Evolutionary conservation across 2,329 filamentous ascomycete genomes (phyloP).

Genomic region (Phialemonium atrogriseum): DNA sequence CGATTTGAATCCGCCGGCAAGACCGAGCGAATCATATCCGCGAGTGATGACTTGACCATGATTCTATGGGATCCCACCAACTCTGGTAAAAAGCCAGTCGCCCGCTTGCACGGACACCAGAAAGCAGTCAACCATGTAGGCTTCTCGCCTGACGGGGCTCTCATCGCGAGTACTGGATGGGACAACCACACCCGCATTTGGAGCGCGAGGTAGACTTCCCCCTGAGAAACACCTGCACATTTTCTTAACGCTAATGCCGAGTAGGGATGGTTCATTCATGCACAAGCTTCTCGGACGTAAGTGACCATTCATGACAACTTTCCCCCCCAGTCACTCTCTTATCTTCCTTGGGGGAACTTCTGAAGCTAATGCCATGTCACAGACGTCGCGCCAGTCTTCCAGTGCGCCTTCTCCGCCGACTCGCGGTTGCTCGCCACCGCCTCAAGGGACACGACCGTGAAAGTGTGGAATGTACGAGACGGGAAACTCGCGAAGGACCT

Average conservation of each 20-base stretch:
- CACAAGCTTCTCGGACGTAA: slow-evolving; percentile 80
- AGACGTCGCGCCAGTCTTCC: slow-evolving; percentile 86
- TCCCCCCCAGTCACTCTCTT: too few species aligned
- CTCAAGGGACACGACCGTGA: slow-evolving; percentile 87
- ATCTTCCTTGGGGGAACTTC: too few species aligned
- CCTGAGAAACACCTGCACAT: slow-evolving; percentile 27
- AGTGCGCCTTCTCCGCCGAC: slow-evolving; percentile 87
- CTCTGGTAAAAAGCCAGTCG: slow-evolving; percentile 70
- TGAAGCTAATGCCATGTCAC: too few species aligned
- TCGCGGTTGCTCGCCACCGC: slow-evolving; percentile 80
- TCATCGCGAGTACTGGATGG: slow-evolving; percentile 83
- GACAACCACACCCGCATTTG: slow-evolving; percentile 95
- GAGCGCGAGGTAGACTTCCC: slow-evolving; percentile 71
- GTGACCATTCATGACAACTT: too few species aligned
- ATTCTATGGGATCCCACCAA: slow-evolving; percentile 83
- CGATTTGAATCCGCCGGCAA: slow-evolving; percentile 80
- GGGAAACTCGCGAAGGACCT: slow-evolving; percentile 75
- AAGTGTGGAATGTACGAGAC: slow-evolving; percentile 86
- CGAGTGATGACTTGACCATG: slow-evolving; percentile 93
- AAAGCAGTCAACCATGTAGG: slow-evolving; percentile 95
- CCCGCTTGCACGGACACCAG: slow-evolving; percentile 86
- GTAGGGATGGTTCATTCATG: slow-evolving; percentile 65
- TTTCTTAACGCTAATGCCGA: slow-evolving; percentile 10
- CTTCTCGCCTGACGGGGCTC: slow-evolving; percentile 81
- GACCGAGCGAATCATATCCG: slow-evolving; percentile 80